Evolutionary conservation across 495 filamentous ascomycete species (phyloP).

Genomic region (Penicillium flavigenum): DNA sequence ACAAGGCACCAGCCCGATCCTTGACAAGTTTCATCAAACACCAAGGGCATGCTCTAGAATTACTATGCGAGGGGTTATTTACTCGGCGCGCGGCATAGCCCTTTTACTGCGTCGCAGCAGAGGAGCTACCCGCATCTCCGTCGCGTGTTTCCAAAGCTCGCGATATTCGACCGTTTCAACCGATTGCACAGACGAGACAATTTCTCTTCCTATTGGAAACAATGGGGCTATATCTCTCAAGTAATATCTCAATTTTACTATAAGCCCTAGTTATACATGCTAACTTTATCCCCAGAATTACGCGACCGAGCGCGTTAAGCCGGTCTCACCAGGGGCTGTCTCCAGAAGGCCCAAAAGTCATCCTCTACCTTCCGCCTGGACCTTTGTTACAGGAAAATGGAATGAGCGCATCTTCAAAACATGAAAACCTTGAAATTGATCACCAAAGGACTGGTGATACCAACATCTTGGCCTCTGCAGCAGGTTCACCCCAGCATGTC

Average conservation of each 20-base stretch:
- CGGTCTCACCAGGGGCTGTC: slow-evolving; percentile 1
- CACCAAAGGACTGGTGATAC: too few species aligned
- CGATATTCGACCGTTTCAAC: slow-evolving; percentile 12
- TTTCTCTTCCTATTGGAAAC: slow-evolving; percentile 34
- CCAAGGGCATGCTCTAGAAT: not conserved
- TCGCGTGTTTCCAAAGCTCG: not conserved
- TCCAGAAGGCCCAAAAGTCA: slow-evolving; percentile 27
- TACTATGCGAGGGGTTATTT: slow-evolving; percentile 19
- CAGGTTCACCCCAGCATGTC: slow-evolving; percentile 22
- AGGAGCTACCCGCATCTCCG: not conserved
- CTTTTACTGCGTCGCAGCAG: slow-evolving; percentile 1
- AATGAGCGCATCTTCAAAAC: not conserved
- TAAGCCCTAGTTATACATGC: not conserved
- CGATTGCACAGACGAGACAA: slow-evolving; percentile 18
- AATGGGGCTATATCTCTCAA: slow-evolving; percentile 35
- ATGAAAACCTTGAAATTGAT: not conserved
- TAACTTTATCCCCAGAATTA: slow-evolving; percentile 24
- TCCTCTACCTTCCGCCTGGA: slow-evolving; percentile 42
- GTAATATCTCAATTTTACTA: slow-evolving; percentile 16
- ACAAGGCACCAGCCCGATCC: slow-evolving; percentile 44
- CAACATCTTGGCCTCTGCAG: not conserved
- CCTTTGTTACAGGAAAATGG: slow-evolving; percentile 27
- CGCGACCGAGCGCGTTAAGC: slow-evolving; percentile 19
- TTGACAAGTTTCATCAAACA: slow-evolving; percentile 23
- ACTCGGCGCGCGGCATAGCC: not conserved